Evolutionary conservation across 805 yeast species (phyloP).

Genomic region (Teunomyces atbi): DNA sequence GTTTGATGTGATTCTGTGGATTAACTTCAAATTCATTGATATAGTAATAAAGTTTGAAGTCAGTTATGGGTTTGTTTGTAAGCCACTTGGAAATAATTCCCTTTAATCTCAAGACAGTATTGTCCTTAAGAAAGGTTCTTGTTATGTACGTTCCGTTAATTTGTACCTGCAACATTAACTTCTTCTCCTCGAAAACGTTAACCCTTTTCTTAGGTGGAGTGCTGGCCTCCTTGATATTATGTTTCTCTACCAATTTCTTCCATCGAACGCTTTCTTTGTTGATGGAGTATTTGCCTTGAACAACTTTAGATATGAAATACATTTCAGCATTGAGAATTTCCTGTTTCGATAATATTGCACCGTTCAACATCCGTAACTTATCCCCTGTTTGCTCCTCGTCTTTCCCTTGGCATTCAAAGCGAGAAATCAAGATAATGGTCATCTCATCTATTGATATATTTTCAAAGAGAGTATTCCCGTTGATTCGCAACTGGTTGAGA

Average conservation of each 20-base stretch:
- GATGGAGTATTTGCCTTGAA: slow-evolving; percentile 12
- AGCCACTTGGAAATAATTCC: slow-evolving; percentile 26
- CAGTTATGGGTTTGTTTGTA: slow-evolving; percentile 17
- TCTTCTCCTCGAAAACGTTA: slow-evolving; percentile 8
- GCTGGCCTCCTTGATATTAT: slow-evolving; percentile 20
- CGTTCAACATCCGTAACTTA: slow-evolving; percentile 50
- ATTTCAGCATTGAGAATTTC: slow-evolving; percentile 67
- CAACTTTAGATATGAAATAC: slow-evolving; percentile 56
- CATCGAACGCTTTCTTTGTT: slow-evolving; percentile 34
- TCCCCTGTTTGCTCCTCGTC: slow-evolving; percentile 9
- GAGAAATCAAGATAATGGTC: slow-evolving; percentile 44
- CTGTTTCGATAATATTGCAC: slow-evolving; percentile 44
- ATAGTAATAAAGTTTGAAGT: slow-evolving; percentile 25
- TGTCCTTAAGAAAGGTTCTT: slow-evolving; percentile 22
- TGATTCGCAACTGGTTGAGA: slow-evolving; percentile 47
- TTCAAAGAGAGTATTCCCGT: slow-evolving; percentile 51
- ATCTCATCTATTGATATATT: slow-evolving; percentile 28
- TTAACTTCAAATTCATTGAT: slow-evolving; percentile 18
- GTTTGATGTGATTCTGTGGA: slow-evolving; percentile 12
- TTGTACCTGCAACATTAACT: slow-evolving; percentile 11
- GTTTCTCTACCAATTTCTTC: slow-evolving; percentile 36
- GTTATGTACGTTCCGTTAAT: slow-evolving; percentile 6
- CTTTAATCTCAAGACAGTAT: slow-evolving; percentile 31
- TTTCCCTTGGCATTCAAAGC: slow-evolving; percentile 29
- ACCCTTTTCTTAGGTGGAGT: background rate